Evolutionary conservation across 73 alveolate species (phyloP), one percentile per base, ranked within the genome.

Genomic region (Paramecium sonneborni): DNA sequence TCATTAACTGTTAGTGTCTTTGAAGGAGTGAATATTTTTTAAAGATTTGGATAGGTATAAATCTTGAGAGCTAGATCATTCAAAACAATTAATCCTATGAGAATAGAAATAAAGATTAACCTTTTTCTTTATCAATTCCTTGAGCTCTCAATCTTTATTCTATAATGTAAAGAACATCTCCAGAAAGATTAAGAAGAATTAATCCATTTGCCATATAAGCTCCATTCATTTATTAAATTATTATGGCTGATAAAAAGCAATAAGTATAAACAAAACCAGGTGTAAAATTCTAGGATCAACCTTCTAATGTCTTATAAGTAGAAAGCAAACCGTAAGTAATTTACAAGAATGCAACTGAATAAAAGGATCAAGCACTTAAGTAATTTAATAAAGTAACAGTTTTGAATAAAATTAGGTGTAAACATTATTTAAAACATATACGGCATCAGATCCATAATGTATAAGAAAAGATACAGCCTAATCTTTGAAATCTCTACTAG

Each of bases 391-490:
- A 74, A 39, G 87, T 34, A 74, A 37, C 32, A 34, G 62, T 12
- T 55, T 86, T 62, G 14, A 30, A 28, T 86, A 28, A 62, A 62
- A 26, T 62, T 23, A 86, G 69, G 93, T 86, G 21, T 41, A 86
- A 86, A 86, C 70, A 23, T 39, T 32, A 26, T 86, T 86, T 32
- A 86, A 86, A 58, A 62, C 58, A 4, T 86, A 62, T n/a, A 62
- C 76, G 28, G 87, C 84, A 21, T 56, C 84, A 57, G 93, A 86
- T 86, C 93, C 87, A 32, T 62, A 86, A 67, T 72, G 62, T 12
- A 15, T 39, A 67, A 67, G 93, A 28, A 86, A 86, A 24, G 93
- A 86, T 52, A 86, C 93, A 30, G 93, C 93, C 9, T 34, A 57
- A 58, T 58, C 93, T 23, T 24, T 86, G n/a, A 58, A 86, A 37